A percentile compares a stretch with the other conserved stretches of the same genome.
These are phyloP conservation scores for Cajanus cajan DNA, from an alignment of 306 rosid genomes.

Conservation along the genomic window DNA sequence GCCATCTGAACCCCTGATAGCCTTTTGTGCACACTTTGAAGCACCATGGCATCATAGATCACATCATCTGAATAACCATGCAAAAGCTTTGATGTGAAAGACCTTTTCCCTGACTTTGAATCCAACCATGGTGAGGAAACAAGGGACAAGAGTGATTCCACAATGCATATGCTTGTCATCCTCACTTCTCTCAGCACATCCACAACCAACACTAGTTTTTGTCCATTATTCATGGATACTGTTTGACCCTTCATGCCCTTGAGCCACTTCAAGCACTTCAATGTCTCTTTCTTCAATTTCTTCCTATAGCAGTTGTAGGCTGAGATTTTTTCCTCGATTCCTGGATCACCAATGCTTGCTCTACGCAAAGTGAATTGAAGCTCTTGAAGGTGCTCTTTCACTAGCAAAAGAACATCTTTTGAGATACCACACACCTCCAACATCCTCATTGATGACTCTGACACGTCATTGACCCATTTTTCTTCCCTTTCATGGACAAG, in stretches of 20 bases:
- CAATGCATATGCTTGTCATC: conserved; percentile 42
- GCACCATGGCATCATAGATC: conserved; percentile 41
- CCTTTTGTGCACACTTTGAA: conserved; percentile 55
- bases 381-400: conserved; percentile 56
- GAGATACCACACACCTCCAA: conserved; percentile 58
- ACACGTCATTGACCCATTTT: conserved; percentile 53
- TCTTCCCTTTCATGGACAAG: conserved; percentile 39
- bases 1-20: conserved; percentile 56
- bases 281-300: conserved; percentile 55
- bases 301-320: conserved; percentile 47
- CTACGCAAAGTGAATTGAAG: conserved; percentile 51
- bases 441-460: conserved; percentile 57
- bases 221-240: conserved; percentile 3
- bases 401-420: conserved; percentile 53
- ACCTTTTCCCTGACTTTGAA: conserved; percentile 30
- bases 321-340: conserved; percentile 33
- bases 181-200: conserved; percentile 57
- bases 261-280: conserved; percentile 52
- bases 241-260: conserved; percentile 40
- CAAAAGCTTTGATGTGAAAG: conserved; percentile 41
- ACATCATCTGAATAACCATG: conserved; percentile 26
- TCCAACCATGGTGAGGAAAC: conserved; percentile 59
- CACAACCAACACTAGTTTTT: conserved; percentile 50
- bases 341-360: conserved; percentile 36
- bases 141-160: conserved; percentile 55